A percentile compares a stretch with the other conserved stretches of the same genome.
phyloP scores from a whole-genome alignment of 805 yeast species.

The Yamadazyma sp. region DNA sequence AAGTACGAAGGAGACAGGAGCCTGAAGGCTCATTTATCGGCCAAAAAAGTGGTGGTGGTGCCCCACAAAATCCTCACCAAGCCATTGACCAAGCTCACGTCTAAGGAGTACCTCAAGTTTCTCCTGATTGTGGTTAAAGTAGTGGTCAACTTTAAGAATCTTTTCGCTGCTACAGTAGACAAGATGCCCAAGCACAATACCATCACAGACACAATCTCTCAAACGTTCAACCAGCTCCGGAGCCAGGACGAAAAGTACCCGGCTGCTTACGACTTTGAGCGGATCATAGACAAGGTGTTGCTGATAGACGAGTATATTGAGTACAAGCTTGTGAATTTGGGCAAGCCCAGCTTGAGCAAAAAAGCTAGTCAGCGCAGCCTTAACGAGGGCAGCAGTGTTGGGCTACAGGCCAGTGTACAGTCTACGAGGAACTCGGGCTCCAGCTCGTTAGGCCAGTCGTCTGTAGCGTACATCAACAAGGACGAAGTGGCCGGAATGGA shows the following conservation, averaged over 20 bases:
- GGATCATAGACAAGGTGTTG: constrained; percentile 18
- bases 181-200: constrained; percentile 11
- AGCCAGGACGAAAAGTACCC: constrained; percentile 7
- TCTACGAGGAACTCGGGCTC: constrained; percentile 1
- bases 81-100: constrained; percentile 37
- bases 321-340: constrained; percentile 6
- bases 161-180: constrained; percentile 20
- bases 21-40: constrained; percentile 9
- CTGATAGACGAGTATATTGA: constrained; percentile 19
- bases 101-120: constrained; percentile 38
- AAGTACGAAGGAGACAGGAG: neutral
- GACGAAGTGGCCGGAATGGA: constrained; percentile 1
- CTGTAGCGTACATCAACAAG: constrained; percentile 5
- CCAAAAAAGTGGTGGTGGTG: constrained; percentile 32
- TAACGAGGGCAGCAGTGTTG: neutral
- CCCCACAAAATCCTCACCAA: constrained; percentile 44
- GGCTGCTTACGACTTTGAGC: constrained; percentile 18
- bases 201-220: constrained; percentile 7
- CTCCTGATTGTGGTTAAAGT: constrained; percentile 38
- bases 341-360: neutral
- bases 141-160: constrained; percentile 32
- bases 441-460: constrained; percentile 4
- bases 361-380: constrained; percentile 1
- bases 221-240: constrained; percentile 15
- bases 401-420: neutral